Percentiles rank a stretch among this genome's conserved stretches.
These are phyloP conservation scores for Geum urbanum DNA, from an alignment of 306 rosid species.

Conservation along the genomic window DNA sequence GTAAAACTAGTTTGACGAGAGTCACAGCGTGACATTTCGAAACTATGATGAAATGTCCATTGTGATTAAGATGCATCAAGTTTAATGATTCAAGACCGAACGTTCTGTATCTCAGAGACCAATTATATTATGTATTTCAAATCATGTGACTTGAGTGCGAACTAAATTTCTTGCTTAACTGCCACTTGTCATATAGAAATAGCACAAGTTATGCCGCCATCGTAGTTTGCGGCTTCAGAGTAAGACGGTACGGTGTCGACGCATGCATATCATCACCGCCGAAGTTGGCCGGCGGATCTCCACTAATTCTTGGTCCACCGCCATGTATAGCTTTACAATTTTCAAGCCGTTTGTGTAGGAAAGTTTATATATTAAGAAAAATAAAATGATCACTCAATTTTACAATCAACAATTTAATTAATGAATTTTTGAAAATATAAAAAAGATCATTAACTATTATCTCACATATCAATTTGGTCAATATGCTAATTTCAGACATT, in stretches of 20 bases:
- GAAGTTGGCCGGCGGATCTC: conserved; percentile 33
- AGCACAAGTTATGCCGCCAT: conserved; percentile 29
- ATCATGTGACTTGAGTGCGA: conserved; percentile 19
- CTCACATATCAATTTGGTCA: no score
- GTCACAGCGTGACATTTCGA: conserved; percentile 9
- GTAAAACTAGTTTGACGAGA: conserved; percentile 17
- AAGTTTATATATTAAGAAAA: conserved; percentile 12
- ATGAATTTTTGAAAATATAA: no score
- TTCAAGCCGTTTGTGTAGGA: conserved; percentile 32
- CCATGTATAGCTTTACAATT: conserved; percentile 9
- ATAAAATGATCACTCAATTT: no score
- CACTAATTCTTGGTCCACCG: conserved; percentile 20
- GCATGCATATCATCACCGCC: conserved; percentile 17
- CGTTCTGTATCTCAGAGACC: background rate
- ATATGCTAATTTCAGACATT: no score
- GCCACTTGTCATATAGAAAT: conserved; percentile 6
- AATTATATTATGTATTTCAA: conserved; percentile 2
- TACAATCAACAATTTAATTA: no score
- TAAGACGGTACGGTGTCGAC: conserved; percentile 4
- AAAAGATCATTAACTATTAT: no score
- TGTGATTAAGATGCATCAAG: conserved; percentile 6
- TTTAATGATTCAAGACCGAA: background rate
- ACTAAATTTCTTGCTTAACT: conserved; percentile 24
- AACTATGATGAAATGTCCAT: conserved; percentile 7
- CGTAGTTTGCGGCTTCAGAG: conserved; percentile 38